Evolutionary conservation across 2,329 filamentous ascomycete genomes (phyloP).

Genomic region (Ciborinia camelliae): DNA sequence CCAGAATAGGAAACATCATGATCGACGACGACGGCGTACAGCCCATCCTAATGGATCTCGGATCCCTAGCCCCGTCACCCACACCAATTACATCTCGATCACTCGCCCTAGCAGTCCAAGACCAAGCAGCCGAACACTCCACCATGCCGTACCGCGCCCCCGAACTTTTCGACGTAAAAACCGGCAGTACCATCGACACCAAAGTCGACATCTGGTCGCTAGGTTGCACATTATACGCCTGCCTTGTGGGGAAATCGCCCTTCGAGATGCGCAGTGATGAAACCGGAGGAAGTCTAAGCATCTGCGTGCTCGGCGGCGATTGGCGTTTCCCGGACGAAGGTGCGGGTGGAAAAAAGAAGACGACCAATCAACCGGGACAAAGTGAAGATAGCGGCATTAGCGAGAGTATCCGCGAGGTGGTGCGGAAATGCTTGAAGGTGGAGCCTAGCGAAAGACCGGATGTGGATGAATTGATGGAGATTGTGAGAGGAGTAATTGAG

Average conservation of each 20-base stretch:
- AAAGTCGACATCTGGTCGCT: slow-evolving; percentile 98
- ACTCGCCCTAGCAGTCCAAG: slow-evolving; percentile 86
- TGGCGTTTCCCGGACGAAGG: slow-evolving; percentile 95
- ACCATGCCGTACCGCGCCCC: slow-evolving; percentile 99
- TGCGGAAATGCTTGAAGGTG: slow-evolving; percentile 79
- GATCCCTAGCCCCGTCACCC: slow-evolving; percentile 82
- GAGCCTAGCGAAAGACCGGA: slow-evolving; percentile 86
- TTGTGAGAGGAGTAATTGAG: slow-evolving; percentile 72
- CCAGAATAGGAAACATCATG: slow-evolving; percentile 80
- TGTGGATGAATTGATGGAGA: slow-evolving; percentile 74
- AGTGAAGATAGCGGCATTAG: slow-evolving; percentile 56
- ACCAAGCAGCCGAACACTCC: slow-evolving; percentile 90
- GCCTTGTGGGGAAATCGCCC: slow-evolving; percentile 91
- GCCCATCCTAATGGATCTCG: slow-evolving; percentile 96
- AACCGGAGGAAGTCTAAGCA: slow-evolving; percentile 87
- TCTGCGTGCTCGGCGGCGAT: slow-evolving; percentile 89
- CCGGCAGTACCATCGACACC: slow-evolving; percentile 84
- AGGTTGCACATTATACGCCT: slow-evolving; percentile 96
- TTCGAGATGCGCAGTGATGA: slow-evolving; percentile 96
- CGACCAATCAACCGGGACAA: slow-evolving; percentile 35
- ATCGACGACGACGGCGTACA: slow-evolving; percentile 85
- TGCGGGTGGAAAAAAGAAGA: slow-evolving; percentile 48
- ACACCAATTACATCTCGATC: slow-evolving; percentile 87
- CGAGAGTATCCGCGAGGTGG: slow-evolving; percentile 80
- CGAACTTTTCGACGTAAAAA: slow-evolving; percentile 97